These are phyloP conservation scores for Magnolia sinica DNA, from an alignment of 164 flowering plant genomes.

Conservation along the genomic window DNA sequence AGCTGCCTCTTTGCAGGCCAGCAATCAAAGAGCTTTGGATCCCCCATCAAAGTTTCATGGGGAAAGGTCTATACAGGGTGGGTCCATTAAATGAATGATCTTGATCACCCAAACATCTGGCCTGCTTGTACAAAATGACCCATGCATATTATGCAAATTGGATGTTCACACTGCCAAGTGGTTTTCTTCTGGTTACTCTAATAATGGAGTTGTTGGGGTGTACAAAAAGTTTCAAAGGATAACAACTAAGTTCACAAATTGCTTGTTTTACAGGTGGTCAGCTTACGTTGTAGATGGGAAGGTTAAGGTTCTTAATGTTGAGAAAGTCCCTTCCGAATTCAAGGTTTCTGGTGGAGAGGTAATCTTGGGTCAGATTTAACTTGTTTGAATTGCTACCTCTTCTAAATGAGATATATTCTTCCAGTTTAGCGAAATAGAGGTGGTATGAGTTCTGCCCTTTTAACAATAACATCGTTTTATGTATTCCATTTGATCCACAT, in stretches of 20 bases:
- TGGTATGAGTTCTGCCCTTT: too few species aligned
- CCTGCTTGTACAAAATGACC: too few species aligned
- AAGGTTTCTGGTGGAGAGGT: constrained; percentile 89
- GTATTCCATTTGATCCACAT: too few species aligned
- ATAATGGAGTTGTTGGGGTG: neutral
- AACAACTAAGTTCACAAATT: neutral
- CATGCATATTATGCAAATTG: neutral
- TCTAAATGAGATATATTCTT: too few species aligned
- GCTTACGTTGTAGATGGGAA: constrained; percentile 93
- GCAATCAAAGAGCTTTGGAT: neutral
- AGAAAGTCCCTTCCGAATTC: constrained; percentile 84
- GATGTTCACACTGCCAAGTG: neutral
- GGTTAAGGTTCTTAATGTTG: constrained; percentile 75
- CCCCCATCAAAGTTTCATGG: neutral
- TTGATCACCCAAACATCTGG: too few species aligned
- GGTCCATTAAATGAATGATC: too few species aligned
- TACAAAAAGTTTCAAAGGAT: neutral
- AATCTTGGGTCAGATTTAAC: constrained; percentile 69
- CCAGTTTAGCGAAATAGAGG: too few species aligned
- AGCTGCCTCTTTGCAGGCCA: neutral
- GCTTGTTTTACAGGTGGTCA: constrained; percentile 67
- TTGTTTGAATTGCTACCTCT: neutral
- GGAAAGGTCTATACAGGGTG: neutral
- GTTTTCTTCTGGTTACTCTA: neutral
- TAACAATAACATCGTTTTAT: too few species aligned